Base-by-base conservation (phyloP, 306 rosid genomes). In the Fagus sylvatica region DNA sequence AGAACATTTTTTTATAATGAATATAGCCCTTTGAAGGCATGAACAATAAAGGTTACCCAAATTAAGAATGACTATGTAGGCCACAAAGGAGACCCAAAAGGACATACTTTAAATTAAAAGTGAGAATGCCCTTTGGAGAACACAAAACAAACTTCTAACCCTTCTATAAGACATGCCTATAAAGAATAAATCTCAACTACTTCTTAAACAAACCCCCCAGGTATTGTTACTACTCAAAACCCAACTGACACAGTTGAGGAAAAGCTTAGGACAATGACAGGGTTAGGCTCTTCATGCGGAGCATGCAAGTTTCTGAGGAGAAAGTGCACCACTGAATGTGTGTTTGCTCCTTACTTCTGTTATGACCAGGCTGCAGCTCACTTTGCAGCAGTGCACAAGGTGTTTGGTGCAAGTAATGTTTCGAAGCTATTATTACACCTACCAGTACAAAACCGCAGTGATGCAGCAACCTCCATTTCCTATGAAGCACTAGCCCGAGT, bases 291-390 rank as follows among this genome's bases (percentile, higher is more conserved):
- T 74, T 93, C 97, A 64, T 93, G 97, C 81, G 97, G 97, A 78
- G 96, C 97, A 74, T 93, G 97, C 92, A 93, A 89, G 83, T 90
- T 93, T 76, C 82, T 93, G 16, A 85, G 97, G 85, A 85, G 97
- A 89, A 93, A 89, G 78, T 90, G 97, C 85, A 74, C 88, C 0
- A 60, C 17, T 72, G 90, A 82, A 48, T 93, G 97, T 82, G 86
- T 93, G 10, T 93, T 93, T 80, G 93, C 93, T 83, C 96, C 97
- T 73, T 86, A 87, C 85, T 93, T 93, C 75, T 89, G 86, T 73
- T 90, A 93, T 75, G 97, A 90, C 46, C 82, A 93, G 42, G 96
- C 96, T 59, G 75, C 96, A 68, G 71, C 81, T 11, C 96, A 93
- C 80, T 93, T 93, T 78, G 79, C 93, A 62, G 97, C 97, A 53